Percentiles rank a stretch among this genome's conserved stretches.
phyloP scores from a whole-genome alignment of 192 early-diverging fungal genomes.

The Coemansia sp. region DNA sequence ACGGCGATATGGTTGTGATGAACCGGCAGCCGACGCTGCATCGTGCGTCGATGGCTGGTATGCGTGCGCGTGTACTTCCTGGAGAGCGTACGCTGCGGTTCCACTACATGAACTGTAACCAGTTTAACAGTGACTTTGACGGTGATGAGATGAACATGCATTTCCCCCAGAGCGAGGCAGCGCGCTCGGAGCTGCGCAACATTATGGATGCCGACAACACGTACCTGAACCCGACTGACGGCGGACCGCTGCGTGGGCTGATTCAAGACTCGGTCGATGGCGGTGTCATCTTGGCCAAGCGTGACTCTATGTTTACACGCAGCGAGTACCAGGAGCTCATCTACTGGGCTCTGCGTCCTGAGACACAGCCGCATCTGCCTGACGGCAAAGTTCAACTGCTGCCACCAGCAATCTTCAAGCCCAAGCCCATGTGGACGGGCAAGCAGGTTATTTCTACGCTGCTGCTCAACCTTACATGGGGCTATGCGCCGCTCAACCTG shows the following conservation, averaged over 20 bases:
- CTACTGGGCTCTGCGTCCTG: constrained; percentile 82
- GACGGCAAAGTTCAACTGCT: constrained; percentile 80
- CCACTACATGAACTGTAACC: constrained; percentile 96
- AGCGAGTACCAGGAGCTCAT: constrained; percentile 93
- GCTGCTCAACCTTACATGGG: constrained; percentile 84
- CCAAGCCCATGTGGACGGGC: constrained; percentile 89
- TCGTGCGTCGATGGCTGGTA: constrained; percentile 99
- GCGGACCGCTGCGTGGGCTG: constrained; percentile 94
- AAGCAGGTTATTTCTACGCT: constrained; percentile 97
- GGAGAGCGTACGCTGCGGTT: constrained; percentile 98
- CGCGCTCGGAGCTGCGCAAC: constrained; percentile 91
- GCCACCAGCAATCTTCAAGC: constrained; percentile 87
- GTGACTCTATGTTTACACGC: constrained; percentile 83
- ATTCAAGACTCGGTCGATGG: constrained; percentile 98
- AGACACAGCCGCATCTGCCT: constrained; percentile 51
- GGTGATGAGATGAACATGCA: constrained; percentile 99
- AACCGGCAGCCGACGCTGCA: constrained; percentile 99
- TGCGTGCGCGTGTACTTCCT: constrained; percentile 90
- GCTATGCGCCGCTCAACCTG: constrained; percentile 77
- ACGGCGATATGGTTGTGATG: constrained; percentile 95
- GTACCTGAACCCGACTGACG: constrained; percentile 96
- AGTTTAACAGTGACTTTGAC: constrained; percentile 98
- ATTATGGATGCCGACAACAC: constrained; percentile 95
- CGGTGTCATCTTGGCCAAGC: constrained; percentile 90
- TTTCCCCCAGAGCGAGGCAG: constrained; percentile 98